Evolutionary conservation across 257 asterid species (phyloP).

Genomic region (Solanum neorickii): DNA sequence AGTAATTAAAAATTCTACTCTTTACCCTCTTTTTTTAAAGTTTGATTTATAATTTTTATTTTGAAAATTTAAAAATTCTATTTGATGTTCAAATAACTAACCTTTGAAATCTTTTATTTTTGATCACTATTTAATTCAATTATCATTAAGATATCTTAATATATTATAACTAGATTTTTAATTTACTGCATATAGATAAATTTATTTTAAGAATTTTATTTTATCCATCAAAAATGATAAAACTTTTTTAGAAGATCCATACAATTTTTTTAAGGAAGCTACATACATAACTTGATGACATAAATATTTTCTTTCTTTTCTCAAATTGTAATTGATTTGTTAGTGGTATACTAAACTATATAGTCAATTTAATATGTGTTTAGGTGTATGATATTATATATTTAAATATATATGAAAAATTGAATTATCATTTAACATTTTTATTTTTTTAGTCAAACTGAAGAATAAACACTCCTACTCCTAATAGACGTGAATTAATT

Average conservation of each 20-base stretch:
- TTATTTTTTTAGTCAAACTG: not conserved
- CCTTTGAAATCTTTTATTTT: too few relatives aligned
- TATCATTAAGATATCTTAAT: too few relatives aligned
- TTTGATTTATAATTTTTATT: not conserved
- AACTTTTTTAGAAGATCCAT: not conserved
- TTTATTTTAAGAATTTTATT: not conserved
- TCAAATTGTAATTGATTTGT: not conserved
- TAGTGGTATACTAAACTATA: not conserved
- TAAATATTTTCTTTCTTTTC: not conserved
- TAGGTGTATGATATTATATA: not conserved
- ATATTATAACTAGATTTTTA: too few relatives aligned
- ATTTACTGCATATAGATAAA: too few relatives aligned
- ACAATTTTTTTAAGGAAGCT: not conserved
- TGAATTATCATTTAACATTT: too few relatives aligned
- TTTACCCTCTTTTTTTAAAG: not conserved
- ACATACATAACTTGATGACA: too few relatives aligned
- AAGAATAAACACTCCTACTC: not conserved
- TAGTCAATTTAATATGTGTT: not conserved
- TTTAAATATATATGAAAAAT: not conserved
- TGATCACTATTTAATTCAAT: too few relatives aligned
- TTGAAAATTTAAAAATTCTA: not conserved
- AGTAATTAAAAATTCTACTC: too few relatives aligned
- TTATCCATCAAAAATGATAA: not conserved
- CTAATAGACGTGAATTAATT: not conserved
- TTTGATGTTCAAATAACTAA: too few relatives aligned